Evolutionary conservation across 2,329 filamentous ascomycete species (phyloP).

Genomic region (Xylaria hypoxylon): DNA sequence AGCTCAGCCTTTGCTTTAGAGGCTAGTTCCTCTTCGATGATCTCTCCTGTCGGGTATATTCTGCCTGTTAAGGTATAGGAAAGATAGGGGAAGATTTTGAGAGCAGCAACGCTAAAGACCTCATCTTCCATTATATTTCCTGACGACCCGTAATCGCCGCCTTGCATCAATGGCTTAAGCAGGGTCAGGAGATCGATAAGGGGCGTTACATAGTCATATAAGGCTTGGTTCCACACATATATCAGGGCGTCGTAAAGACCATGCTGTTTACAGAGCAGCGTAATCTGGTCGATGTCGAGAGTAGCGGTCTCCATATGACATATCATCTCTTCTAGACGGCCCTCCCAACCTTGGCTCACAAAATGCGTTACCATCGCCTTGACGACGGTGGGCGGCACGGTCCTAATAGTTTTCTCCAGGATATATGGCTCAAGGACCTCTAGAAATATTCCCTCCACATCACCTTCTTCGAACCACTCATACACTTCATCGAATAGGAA

Average conservation of each 20-base stretch:
- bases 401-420: slow-evolving; percentile 78
- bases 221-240: slow-evolving; percentile 94
- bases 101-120: slow-evolving; percentile 75
- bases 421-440: slow-evolving; percentile 91
- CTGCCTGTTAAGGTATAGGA: slow-evolving; percentile 91
- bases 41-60: slow-evolving; percentile 87
- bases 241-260: slow-evolving; percentile 94
- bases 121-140: slow-evolving; percentile 69
- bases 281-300: slow-evolving; percentile 94
- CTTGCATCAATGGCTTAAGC: slow-evolving; percentile 68
- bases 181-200: slow-evolving; percentile 84
- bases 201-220: slow-evolving; percentile 90
- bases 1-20: slow-evolving; percentile 84
- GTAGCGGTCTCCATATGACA: slow-evolving; percentile 91
- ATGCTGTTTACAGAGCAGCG: slow-evolving; percentile 88
- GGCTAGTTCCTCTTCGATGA: slow-evolving; percentile 78
- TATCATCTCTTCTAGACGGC: slow-evolving; percentile 89
- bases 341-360: slow-evolving; percentile 78
- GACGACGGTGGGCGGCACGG: slow-evolving; percentile 83
- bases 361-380: slow-evolving; percentile 89
- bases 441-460: slow-evolving; percentile 80
- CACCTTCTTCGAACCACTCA: slow-evolving; percentile 85
- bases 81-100: slow-evolving; percentile 94
- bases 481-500: slow-evolving; percentile 94
- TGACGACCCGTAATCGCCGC: slow-evolving; percentile 63